Conservation (phyloP, 2,329 filamentous ascomycete species). For the Dothistroma pini region DNA sequence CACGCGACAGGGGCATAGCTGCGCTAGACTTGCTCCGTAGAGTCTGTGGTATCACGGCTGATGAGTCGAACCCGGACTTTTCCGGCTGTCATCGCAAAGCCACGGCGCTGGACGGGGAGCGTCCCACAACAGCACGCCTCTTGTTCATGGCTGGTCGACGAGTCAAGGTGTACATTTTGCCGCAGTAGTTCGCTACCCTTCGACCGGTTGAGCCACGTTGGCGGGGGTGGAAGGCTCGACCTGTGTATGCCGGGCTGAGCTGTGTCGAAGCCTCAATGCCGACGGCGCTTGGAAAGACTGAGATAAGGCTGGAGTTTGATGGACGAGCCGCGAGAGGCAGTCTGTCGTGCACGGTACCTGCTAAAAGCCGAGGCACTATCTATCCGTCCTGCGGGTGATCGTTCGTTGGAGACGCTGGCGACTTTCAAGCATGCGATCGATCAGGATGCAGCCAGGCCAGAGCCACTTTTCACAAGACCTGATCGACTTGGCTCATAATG, state of each 20-base stretch:
- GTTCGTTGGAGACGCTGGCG: background rate
- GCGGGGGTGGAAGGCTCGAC: background rate
- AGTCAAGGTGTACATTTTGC: background rate
- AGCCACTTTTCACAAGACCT: background rate
- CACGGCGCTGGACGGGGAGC: background rate
- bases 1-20: background rate
- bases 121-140: background rate
- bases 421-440: background rate
- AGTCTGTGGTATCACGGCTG: slow-evolving; percentile 13
- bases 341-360: background rate
- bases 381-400: background rate
- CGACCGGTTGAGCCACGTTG: background rate
- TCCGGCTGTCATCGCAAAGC: slow-evolving; percentile 15
- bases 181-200: background rate
- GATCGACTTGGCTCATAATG: background rate
- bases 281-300: background rate
- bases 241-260: background rate
- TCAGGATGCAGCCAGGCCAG: background rate
- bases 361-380: background rate
- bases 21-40: slow-evolving; percentile 3
- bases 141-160: background rate
- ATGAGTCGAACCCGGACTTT: slow-evolving; percentile 7
- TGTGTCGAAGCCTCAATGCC: background rate
- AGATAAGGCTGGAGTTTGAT: background rate
- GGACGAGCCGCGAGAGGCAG: background rate